Conservation (phyloP, 1,139 yeast genomes). For the Pneumocystis sp. region DNA sequence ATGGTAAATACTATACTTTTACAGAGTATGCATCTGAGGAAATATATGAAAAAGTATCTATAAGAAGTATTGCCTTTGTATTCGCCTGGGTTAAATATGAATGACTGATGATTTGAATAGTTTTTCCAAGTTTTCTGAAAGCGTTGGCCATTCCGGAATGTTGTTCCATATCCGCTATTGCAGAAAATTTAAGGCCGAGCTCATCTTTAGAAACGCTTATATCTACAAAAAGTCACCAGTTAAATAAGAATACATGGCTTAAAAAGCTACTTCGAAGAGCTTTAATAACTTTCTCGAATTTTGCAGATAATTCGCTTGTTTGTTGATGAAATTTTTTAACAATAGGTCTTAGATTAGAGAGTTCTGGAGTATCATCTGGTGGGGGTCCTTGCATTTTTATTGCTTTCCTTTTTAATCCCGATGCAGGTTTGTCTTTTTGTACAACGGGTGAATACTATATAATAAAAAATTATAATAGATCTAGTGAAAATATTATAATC, state of each 20-base stretch:
- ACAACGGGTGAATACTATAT: constrained; percentile 27
- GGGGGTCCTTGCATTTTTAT: constrained; percentile 86
- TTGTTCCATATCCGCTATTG: constrained; percentile 38
- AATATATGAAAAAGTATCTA: constrained; percentile 56
- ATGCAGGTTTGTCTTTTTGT: constrained; percentile 41
- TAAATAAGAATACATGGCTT: neutral
- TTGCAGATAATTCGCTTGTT: constrained; percentile 41
- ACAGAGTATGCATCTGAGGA: constrained; percentile 69
- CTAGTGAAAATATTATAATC: constrained; percentile 23
- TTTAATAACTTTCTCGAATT: constrained; percentile 42
- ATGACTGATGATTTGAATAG: constrained; percentile 59
- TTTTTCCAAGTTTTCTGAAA: constrained; percentile 68
- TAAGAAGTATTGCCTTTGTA: constrained; percentile 57
- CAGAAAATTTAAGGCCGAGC: constrained; percentile 43
- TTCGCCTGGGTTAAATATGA: constrained; percentile 59
- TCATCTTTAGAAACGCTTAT: constrained; percentile 47
- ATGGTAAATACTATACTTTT: constrained; percentile 26
- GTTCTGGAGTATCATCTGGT: constrained; percentile 65
- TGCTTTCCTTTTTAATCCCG: constrained; percentile 77
- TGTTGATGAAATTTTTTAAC: constrained; percentile 61
- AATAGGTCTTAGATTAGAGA: constrained; percentile 74
- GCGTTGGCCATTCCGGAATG: constrained; percentile 62
- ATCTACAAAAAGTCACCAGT: neutral
- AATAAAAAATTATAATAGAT: constrained; percentile 14
- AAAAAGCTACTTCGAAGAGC: constrained; percentile 30